Evolutionary conservation across 345 rosid species (phyloP), one percentile per base, ranked within the genome.

Genomic region (Eucalyptus lansdowneana): DNA sequence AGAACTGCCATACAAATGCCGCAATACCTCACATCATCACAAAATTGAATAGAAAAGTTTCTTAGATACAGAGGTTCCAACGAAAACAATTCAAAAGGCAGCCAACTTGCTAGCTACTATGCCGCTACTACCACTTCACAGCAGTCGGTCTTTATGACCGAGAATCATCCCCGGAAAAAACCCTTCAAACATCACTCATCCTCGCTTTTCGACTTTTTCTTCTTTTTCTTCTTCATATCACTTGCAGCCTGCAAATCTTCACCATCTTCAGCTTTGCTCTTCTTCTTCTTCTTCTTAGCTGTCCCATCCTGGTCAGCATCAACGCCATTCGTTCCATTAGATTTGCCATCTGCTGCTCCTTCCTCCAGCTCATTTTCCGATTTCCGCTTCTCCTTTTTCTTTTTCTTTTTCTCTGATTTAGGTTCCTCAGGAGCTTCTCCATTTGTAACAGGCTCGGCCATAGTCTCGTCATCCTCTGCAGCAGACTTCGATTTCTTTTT

Each of bases 401-500:
- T 90, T 91, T 92, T 92, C 89, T 89, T 92, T 89, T 92, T 93
- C 92, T 95, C 95, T 7, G 96, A 92, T 89, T 94, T 95, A 10
- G 89, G 87, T 89, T 91, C 95, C 91, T 87, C 91, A 2, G 87
- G n/a, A 86, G 87, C 94, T 62, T 94, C 92, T 86, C 93, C 94
- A 86, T 93, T 91, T 50, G 86, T 89, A 16, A 88, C 44, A 50
- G 91, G 67, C 88, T 88, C 95, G 3, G n/a, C 89, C 92, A 91
- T 91, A 31, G 91, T 89, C 87, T 93, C 94, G 17, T 87, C 93
- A 58, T 94, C 91, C 69, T 90, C 93, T 17, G 69, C 90, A 9
- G 89, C 94, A 31, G 92, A 50, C 86, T 94, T 95, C 3, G 94
- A 92, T 89, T 94, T 94, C 95, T 93, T 94, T 86, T 96, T 95